These are phyloP conservation scores for Cutaneotrichosporon arboriforme DNA, from an alignment of 1,284 basidiomycete species.

Conservation along the genomic window DNA sequence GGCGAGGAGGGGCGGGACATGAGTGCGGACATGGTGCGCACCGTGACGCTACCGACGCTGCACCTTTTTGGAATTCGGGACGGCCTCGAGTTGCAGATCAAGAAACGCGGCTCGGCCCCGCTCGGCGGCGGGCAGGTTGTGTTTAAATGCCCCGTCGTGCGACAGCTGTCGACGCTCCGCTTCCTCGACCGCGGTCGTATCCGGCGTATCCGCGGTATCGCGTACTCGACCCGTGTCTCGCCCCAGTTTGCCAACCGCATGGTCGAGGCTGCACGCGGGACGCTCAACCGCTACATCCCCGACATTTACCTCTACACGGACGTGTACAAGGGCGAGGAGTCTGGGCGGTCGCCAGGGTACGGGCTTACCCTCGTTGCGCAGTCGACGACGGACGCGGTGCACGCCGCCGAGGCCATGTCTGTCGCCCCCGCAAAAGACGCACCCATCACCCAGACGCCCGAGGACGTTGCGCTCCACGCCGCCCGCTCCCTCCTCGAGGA, in stretches of 20 bases:
- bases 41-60: conserved; percentile 86
- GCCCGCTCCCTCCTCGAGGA: conserved; percentile 72
- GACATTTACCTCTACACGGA: conserved; percentile 98
- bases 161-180: conserved; percentile 82
- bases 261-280: conserved; percentile 85
- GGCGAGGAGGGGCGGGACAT: conserved; percentile 76
- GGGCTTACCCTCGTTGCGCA: conserved; percentile 85
- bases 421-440: conserved; percentile 45
- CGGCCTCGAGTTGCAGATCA: conserved; percentile 85
- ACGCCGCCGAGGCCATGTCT: conserved; percentile 80
- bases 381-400: conserved; percentile 83
- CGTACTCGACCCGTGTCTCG: conserved; percentile 91
- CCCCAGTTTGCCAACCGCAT: conserved; percentile 97
- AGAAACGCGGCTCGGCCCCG: conserved; percentile 85
- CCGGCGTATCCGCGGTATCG: conserved; percentile 89
- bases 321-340: conserved; percentile 95
- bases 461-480: conserved; percentile 81
- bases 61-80: conserved; percentile 83
- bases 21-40: conserved; percentile 83
- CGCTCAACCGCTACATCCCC: conserved; percentile 93
- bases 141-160: conserved; percentile 86
- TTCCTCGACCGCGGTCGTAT: conserved; percentile 87
- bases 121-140: conserved; percentile 88
- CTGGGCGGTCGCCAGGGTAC: conserved; percentile 93
- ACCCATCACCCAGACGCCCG: conserved; percentile 56